These are phyloP conservation scores for Trichoderma afroharzianum DNA, from an alignment of 2,329 filamentous ascomycete genomes.

Conservation along the genomic window DNA sequence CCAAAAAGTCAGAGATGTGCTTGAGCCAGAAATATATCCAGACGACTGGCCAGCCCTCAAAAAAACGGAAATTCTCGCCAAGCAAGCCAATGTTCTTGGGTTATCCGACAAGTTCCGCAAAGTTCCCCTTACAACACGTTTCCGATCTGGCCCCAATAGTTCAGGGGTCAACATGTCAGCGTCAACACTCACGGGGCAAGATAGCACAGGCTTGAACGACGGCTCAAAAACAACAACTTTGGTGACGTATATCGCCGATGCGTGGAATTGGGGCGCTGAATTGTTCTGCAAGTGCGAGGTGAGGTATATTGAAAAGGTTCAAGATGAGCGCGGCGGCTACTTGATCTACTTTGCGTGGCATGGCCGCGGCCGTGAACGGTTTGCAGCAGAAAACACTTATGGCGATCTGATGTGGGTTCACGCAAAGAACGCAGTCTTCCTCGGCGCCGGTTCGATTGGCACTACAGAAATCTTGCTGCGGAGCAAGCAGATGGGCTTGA, in stretches of 20 bases:
- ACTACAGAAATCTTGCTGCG: conserved; percentile 64
- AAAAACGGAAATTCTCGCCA: conserved; percentile 56
- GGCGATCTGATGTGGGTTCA: conserved; percentile 65
- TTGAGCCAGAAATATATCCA: conserved; percentile 59
- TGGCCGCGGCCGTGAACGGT: conserved; percentile 50
- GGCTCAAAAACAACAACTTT: conserved; percentile 64
- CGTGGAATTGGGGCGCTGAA: conserved; percentile 70
- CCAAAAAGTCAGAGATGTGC: conserved; percentile 48
- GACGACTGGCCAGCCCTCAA: conserved; percentile 52
- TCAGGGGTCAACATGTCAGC: conserved; percentile 62
- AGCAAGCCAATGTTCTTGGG: conserved; percentile 52
- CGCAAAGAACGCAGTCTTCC: conserved; percentile 61
- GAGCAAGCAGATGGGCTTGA: conserved; percentile 55
- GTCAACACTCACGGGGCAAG: conserved; percentile 59
- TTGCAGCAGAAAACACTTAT: conserved; percentile 50
- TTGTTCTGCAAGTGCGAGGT: conserved; percentile 69
- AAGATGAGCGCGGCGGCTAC: conserved; percentile 47
- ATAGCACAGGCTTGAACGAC: conserved; percentile 63
- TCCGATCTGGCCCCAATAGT: conserved; percentile 57
- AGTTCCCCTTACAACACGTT: conserved; percentile 60
- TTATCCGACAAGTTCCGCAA: conserved; percentile 51
- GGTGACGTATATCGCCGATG: conserved; percentile 65
- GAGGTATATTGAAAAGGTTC: conserved; percentile 55
- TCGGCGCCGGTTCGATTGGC: conserved; percentile 62
- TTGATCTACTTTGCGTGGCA: conserved; percentile 64